These are phyloP conservation scores for Lactifluus echinatus DNA, from an alignment of 768 basidiomycete genomes.

Conservation along the genomic window DNA sequence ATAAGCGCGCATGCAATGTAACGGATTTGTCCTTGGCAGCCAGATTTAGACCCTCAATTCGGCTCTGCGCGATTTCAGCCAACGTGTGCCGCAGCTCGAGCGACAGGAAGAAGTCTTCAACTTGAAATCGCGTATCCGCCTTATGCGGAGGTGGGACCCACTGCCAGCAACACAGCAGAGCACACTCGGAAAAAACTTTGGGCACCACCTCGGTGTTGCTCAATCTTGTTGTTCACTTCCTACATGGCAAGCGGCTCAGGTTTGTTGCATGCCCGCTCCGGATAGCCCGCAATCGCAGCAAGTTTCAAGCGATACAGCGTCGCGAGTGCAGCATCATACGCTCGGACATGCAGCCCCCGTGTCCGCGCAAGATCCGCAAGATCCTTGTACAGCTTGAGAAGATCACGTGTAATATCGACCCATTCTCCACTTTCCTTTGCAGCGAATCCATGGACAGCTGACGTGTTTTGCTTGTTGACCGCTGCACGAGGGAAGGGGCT, in stretches of 20 bases:
- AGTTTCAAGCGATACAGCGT: slow-evolving; percentile 28
- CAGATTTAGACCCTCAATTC: slow-evolving; percentile 16
- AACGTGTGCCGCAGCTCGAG: slow-evolving; percentile 30
- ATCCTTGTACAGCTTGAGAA: slow-evolving; percentile 24
- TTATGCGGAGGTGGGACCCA: slow-evolving; percentile 31
- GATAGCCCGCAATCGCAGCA: slow-evolving; percentile 19
- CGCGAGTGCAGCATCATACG: slow-evolving; percentile 29
- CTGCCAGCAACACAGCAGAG: too few species aligned
- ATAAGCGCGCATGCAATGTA: slow-evolving; percentile 15
- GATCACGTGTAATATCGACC: slow-evolving; percentile 18
- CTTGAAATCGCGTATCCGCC: slow-evolving; percentile 28
- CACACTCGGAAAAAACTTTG: too few species aligned
- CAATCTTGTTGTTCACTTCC: slow-evolving; percentile 26
- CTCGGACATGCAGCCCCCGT: slow-evolving; percentile 27
- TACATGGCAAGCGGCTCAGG: slow-evolving; percentile 26
- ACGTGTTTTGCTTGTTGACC: slow-evolving; percentile 14
- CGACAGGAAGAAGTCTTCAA: slow-evolving; percentile 30
- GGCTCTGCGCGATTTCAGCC: slow-evolving; percentile 26
- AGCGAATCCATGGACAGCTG: slow-evolving; percentile 19
- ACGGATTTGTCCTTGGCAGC: slow-evolving; percentile 1
- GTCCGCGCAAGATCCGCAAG: slow-evolving; percentile 23
- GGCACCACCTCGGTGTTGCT: too few species aligned
- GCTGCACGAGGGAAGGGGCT: slow-evolving; percentile 16
- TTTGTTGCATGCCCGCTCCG: slow-evolving; percentile 16
- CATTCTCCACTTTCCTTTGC: slow-evolving; percentile 22